These are phyloP conservation scores for Yamadazyma atlantica DNA, from an alignment of 1,139 yeast species.

Conservation along the genomic window DNA sequence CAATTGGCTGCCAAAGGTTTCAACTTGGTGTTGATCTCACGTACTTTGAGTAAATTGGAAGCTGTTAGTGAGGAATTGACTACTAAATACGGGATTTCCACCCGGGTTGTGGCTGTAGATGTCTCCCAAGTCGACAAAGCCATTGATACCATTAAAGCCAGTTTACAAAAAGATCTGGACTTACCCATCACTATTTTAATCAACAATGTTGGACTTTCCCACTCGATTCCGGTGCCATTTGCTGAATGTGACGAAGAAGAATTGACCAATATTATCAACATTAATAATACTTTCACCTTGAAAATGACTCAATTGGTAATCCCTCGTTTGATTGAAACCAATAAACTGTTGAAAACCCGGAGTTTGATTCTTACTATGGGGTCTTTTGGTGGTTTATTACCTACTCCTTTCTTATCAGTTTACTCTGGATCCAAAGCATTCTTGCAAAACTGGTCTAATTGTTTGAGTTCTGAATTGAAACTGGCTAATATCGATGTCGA, in stretches of 20 bases:
- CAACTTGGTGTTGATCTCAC: slow-evolving; percentile 77
- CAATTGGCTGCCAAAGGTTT: slow-evolving; percentile 88
- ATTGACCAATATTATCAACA: slow-evolving; percentile 73
- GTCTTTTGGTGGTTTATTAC: slow-evolving; percentile 91
- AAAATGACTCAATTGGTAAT: slow-evolving; percentile 75
- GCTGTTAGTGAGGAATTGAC: slow-evolving; percentile 64
- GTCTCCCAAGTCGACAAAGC: slow-evolving; percentile 61
- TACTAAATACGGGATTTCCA: slow-evolving; percentile 57
- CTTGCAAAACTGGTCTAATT: slow-evolving; percentile 87
- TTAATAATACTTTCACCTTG: slow-evolving; percentile 84
- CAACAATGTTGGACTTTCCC: slow-evolving; percentile 94
- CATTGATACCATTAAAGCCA: slow-evolving; percentile 35
- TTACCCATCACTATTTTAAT: slow-evolving; percentile 71
- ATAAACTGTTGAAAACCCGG: slow-evolving; percentile 38
- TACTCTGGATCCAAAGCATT: slow-evolving; percentile 97
- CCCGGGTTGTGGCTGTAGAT: slow-evolving; percentile 75
- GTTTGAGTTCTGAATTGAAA: slow-evolving; percentile 83
- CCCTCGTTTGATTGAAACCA: slow-evolving; percentile 63
- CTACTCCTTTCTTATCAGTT: slow-evolving; percentile 89
- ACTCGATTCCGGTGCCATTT: slow-evolving; percentile 93
- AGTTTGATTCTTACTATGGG: slow-evolving; percentile 94
- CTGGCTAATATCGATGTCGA: slow-evolving; percentile 78
- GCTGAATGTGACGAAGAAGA: slow-evolving; percentile 74
- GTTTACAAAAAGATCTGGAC: slow-evolving; percentile 27
- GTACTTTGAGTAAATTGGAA: slow-evolving; percentile 79